These are phyloP conservation scores for Neoarthrinium moseri DNA, from an alignment of 2,329 filamentous ascomycete genomes.

Conservation along the genomic window DNA sequence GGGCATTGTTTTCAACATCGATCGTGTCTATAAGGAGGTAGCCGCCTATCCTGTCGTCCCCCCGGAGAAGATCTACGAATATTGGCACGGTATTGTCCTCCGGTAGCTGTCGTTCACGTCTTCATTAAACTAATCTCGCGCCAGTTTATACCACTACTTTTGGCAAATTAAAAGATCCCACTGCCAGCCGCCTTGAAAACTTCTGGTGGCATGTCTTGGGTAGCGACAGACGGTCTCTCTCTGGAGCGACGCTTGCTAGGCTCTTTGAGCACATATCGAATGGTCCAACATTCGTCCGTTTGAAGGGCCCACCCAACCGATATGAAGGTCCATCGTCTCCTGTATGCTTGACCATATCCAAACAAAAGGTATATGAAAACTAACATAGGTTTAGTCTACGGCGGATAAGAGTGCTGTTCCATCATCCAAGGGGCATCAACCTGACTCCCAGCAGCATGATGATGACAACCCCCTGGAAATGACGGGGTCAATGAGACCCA, in stretches of 20 bases:
- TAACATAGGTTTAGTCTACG: no score
- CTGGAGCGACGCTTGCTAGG: constrained; percentile 51
- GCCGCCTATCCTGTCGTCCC: constrained; percentile 50
- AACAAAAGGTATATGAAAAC: background rate
- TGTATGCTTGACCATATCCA: constrained; percentile 36
- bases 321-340: constrained; percentile 44
- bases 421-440: no score
- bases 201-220: constrained; percentile 68
- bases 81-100: constrained; percentile 58
- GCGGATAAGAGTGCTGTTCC: no score
- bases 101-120: no score
- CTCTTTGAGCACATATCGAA: constrained; percentile 58
- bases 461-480: constrained; percentile 19
- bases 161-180: constrained; percentile 59
- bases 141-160: constrained; percentile 61
- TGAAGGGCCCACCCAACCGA: constrained; percentile 51
- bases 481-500: constrained; percentile 20
- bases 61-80: constrained; percentile 50
- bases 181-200: constrained; percentile 60
- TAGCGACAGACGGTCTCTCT: constrained; percentile 52
- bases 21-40: constrained; percentile 51
- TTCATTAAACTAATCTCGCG: constrained; percentile 15
- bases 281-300: constrained; percentile 55
- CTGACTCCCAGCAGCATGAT: background rate
- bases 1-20: constrained; percentile 55